A percentile compares a stretch with the other conserved stretches of the same genome.
phyloP scores from a whole-genome alignment of 306 rosid genomes.

The Glycine soja region DNA sequence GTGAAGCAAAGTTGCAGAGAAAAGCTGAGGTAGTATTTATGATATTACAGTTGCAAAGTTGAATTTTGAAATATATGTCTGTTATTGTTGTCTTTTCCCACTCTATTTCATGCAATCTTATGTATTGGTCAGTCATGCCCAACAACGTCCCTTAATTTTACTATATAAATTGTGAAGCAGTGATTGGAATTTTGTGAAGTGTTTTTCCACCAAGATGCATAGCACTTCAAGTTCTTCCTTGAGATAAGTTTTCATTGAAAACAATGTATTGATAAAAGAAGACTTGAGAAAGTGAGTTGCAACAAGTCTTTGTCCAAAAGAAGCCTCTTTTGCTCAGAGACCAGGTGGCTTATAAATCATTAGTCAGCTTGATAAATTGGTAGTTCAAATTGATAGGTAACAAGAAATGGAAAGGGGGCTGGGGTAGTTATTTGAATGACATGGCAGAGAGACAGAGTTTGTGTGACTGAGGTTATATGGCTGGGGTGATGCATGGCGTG shows the following conservation, averaged over 20 bases:
- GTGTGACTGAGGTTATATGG: too few relatives aligned
- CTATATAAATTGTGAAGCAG: conserved; percentile 13
- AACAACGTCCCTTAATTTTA: conserved; percentile 4
- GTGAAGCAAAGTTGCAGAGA: conserved; percentile 78
- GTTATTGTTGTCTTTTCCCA: background rate
- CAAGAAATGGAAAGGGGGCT: background rate
- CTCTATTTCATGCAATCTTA: conserved; percentile 12
- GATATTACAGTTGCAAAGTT: conserved; percentile 32
- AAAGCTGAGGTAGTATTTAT: conserved; percentile 80
- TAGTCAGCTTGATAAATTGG: background rate
- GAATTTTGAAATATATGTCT: conserved; percentile 3
- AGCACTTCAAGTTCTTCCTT: background rate
- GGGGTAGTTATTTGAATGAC: too few relatives aligned
- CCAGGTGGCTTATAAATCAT: too few relatives aligned
- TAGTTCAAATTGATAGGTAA: background rate
- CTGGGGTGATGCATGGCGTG: too few relatives aligned
- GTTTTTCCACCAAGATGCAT: conserved; percentile 31
- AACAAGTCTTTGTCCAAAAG: background rate
- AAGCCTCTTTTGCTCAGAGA: background rate
- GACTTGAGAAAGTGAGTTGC: background rate
- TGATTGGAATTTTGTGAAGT: background rate
- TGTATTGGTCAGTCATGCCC: conserved; percentile 3
- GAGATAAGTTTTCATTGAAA: background rate
- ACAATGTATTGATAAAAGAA: background rate
- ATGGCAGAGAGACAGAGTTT: too few relatives aligned